Evolutionary conservation across 306 rosid species (phyloP).

Genomic region (Abrus precatorius): DNA sequence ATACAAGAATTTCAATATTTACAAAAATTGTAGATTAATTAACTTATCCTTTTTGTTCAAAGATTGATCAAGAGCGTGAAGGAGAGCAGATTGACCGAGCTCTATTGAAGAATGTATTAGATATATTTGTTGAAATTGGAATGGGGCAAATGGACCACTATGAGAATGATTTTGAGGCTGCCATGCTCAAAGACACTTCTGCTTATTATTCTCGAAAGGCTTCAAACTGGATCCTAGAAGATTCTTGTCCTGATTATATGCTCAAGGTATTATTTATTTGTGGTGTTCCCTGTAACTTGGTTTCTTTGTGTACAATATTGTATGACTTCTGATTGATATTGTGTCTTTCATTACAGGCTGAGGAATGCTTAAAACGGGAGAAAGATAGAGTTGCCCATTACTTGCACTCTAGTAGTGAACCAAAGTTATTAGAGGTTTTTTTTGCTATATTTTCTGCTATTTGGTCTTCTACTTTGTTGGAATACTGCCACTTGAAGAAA

Average conservation of each 20-base stretch:
- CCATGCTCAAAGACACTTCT: constrained; percentile 78
- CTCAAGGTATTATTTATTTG: constrained; percentile 56
- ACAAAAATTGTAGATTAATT: constrained; percentile 25
- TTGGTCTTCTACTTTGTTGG: constrained; percentile 39
- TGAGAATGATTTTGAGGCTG: constrained; percentile 79
- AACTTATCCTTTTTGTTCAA: constrained; percentile 33
- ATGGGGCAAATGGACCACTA: constrained; percentile 93
- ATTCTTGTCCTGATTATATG: constrained; percentile 94
- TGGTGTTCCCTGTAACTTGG: constrained; percentile 10
- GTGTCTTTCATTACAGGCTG: constrained; percentile 53
- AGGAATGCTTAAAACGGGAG: constrained; percentile 73
- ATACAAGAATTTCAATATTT: not conserved
- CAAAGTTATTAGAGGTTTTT: constrained; percentile 66
- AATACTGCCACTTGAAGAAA: constrained; percentile 18
- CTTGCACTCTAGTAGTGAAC: constrained; percentile 67
- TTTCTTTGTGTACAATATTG: constrained; percentile 30
- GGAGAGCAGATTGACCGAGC: constrained; percentile 97
- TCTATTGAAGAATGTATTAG: constrained; percentile 79
- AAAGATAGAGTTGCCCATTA: constrained; percentile 72
- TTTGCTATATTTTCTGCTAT: constrained; percentile 26
- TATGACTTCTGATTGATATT: constrained; percentile 31
- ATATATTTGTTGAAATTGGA: constrained; percentile 93
- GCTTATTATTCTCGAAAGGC: constrained; percentile 92
- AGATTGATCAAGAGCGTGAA: constrained; percentile 96
- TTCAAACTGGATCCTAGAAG: constrained; percentile 82